Conservation (phyloP, 2,329 filamentous ascomycete species). For the Verticillium tricorpus region DNA sequence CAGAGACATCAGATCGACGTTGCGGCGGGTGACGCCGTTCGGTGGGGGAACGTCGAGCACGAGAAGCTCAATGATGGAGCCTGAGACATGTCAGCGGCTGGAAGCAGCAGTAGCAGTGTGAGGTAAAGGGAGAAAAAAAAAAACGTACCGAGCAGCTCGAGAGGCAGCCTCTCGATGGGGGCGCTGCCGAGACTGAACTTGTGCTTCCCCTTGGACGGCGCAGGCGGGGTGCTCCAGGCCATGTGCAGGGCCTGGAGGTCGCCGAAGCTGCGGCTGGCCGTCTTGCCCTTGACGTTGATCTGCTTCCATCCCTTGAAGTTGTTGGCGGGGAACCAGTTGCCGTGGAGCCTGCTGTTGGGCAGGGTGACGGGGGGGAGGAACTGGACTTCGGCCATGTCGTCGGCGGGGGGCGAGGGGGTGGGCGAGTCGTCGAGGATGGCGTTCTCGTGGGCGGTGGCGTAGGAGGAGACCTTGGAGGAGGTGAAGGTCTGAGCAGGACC, state of each 20-base stretch:
- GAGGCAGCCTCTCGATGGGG: conserved; percentile 62
- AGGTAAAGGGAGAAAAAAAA: background rate
- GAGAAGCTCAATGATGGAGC: conserved; percentile 69
- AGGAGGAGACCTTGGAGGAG: conserved; percentile 57
- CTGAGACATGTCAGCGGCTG: conserved; percentile 32
- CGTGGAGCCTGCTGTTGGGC: conserved; percentile 52
- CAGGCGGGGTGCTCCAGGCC: conserved; percentile 44
- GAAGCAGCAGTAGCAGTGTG: conserved; percentile 6
- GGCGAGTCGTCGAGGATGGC: conserved; percentile 43
- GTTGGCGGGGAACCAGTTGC: conserved; percentile 54
- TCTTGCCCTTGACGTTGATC: conserved; percentile 54
- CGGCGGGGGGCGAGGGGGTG: conserved; percentile 18
- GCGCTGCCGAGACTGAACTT: conserved; percentile 43
- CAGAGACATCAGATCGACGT: conserved; percentile 72
- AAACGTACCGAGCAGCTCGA: conserved; percentile 65
- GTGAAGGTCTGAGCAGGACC: conserved; percentile 60
- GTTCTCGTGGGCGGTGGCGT: conserved; percentile 44
- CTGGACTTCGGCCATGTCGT: conserved; percentile 37
- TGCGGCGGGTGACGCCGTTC: conserved; percentile 72
- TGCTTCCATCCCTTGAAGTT: conserved; percentile 60
- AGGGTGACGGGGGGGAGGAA: conserved; percentile 50
- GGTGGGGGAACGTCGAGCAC: conserved; percentile 67
- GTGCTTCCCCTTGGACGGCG: conserved; percentile 23
- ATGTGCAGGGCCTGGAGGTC: conserved; percentile 53
- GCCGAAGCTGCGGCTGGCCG: conserved; percentile 57